These are phyloP conservation scores for Cladosporium cucumerinum DNA, from an alignment of 2,329 filamentous ascomycete species.

Conservation along the genomic window DNA sequence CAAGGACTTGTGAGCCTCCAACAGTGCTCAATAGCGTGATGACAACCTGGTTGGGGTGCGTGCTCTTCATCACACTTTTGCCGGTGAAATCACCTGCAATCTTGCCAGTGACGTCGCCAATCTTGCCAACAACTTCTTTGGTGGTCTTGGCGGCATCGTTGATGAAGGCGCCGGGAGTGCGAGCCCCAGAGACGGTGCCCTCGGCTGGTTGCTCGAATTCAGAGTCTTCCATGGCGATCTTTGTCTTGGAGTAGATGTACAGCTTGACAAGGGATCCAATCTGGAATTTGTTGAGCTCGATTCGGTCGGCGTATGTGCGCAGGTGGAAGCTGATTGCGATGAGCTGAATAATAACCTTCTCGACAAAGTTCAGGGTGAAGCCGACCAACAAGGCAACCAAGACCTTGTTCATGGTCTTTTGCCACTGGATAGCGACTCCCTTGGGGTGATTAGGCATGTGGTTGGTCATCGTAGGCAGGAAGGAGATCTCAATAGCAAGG, in stretches of 20 bases:
- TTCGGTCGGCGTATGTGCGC: conserved; percentile 84
- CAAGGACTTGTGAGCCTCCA: conserved; percentile 74
- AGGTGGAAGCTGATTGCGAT: conserved; percentile 92
- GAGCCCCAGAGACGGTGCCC: conserved; percentile 54
- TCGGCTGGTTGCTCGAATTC: conserved; percentile 62
- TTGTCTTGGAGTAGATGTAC: conserved; percentile 62
- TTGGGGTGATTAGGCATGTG: conserved; percentile 36
- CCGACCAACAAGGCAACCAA: conserved; percentile 81
- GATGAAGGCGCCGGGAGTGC: conserved; percentile 71
- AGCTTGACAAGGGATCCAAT: conserved; percentile 66
- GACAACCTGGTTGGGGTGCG: conserved; percentile 80
- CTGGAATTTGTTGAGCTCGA: conserved; percentile 89
- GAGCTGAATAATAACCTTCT: conserved; percentile 92
- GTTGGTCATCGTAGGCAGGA: conserved; percentile 74
- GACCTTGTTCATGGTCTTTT: conserved; percentile 76
- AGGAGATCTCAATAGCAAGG: conserved; percentile 80
- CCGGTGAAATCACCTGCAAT: conserved; percentile 92
- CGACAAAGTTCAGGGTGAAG: conserved; percentile 73
- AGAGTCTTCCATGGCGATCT: conserved; percentile 67
- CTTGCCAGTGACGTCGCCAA: conserved; percentile 79
- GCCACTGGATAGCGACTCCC: conserved; percentile 59
- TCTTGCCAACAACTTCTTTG: conserved; percentile 70
- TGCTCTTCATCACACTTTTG: conserved; percentile 62
- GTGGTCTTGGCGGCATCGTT: conserved; percentile 70
- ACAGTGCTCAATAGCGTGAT: conserved; percentile 71